Percentiles rank a stretch among this genome's conserved stretches.
Conservation (phyloP, 345 rosid species). For the Kandelia obovata region DNA sequence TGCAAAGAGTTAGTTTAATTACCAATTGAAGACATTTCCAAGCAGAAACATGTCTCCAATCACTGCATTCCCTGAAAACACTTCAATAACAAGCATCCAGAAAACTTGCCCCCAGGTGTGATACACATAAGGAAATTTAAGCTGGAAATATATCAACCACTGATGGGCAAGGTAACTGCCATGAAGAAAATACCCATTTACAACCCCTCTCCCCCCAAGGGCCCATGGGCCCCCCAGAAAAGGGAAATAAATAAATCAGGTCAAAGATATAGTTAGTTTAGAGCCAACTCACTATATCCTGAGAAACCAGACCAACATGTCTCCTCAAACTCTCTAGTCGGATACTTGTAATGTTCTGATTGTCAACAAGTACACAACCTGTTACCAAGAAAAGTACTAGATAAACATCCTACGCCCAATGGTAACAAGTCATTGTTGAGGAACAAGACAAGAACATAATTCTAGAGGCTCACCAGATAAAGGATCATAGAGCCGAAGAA, state of each 20-base stretch:
- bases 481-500: slow-evolving; percentile 88
- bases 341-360: slow-evolving; percentile 53
- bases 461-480: slow-evolving; percentile 49
- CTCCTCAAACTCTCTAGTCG: slow-evolving; percentile 68
- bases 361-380: slow-evolving; percentile 71
- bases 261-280: not conserved
- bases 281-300: slow-evolving; percentile 64
- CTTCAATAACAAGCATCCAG: not conserved
- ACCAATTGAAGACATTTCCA: slow-evolving; percentile 8
- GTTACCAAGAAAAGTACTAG: slow-evolving; percentile 13
- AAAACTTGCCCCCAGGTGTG: not conserved
- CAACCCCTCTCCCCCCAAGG: not conserved
- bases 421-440: not conserved
- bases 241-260: not conserved
- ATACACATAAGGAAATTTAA: not conserved
- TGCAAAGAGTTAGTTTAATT: slow-evolving; percentile 17
- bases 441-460: not conserved
- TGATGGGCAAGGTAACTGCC: not conserved
- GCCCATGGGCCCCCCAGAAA: not conserved
- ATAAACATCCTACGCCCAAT: not conserved
- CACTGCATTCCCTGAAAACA: not conserved
- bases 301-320: slow-evolving; percentile 89
- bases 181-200: not conserved
- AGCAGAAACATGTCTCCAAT: not conserved
- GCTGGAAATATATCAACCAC: not conserved